A percentile compares a stretch with the other conserved stretches of the same genome.
phyloP scores from a whole-genome alignment of 179 eudicot species.

The Dionaea muscipula region DNA sequence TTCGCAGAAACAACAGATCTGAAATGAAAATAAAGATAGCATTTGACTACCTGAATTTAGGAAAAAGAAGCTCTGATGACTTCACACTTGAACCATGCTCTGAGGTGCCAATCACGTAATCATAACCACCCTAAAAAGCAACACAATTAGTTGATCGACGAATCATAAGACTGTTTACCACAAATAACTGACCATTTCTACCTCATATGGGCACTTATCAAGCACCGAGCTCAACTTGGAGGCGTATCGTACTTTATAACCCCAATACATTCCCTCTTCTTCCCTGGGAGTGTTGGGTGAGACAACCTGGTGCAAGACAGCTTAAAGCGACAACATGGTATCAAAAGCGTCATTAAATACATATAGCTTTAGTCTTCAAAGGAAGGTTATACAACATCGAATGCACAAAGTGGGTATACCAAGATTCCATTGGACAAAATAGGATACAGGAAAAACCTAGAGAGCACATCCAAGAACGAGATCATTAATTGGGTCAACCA shows the following conservation, averaged over 20 bases:
- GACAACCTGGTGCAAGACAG: slow-evolving; percentile 43
- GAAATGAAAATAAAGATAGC: no score
- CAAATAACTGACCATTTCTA: slow-evolving; percentile 6
- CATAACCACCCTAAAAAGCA: slow-evolving; percentile 68
- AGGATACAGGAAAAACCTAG: no score
- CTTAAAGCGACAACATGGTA: slow-evolving; percentile 21
- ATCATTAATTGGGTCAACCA: no score
- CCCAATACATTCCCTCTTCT: slow-evolving; percentile 78
- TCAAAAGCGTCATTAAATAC: slow-evolving; percentile 5
- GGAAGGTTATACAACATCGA: no score
- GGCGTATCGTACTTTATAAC: slow-evolving; percentile 90
- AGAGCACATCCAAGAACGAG: no score
- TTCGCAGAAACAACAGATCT: no score
- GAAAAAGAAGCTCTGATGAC: slow-evolving; percentile 69
- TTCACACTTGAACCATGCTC: slow-evolving; percentile 76
- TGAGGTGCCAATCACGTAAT: slow-evolving; percentile 87
- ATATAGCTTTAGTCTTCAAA: not conserved
- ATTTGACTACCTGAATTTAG: slow-evolving; percentile 54
- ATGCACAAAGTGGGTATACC: no score
- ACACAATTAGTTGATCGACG: slow-evolving; percentile 7
- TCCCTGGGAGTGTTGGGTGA: slow-evolving; percentile 62
- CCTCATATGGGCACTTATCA: slow-evolving; percentile 63
- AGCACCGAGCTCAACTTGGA: slow-evolving; percentile 69
- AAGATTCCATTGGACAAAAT: not conserved
- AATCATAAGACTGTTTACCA: not conserved